Base-by-base conservation (phyloP, 2,329 filamentous ascomycete genomes). In the Talaromyces sp. region DNA sequence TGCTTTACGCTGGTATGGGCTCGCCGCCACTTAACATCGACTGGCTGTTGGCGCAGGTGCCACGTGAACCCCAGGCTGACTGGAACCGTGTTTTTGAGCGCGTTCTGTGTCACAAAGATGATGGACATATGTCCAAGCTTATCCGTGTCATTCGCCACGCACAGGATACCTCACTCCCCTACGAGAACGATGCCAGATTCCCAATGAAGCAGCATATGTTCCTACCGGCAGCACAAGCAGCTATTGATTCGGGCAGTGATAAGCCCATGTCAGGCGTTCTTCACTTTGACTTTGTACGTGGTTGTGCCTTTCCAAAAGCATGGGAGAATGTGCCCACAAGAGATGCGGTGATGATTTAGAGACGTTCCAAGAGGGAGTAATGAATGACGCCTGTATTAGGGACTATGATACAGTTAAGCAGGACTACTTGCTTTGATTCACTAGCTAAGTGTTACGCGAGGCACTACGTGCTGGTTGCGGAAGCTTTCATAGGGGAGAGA, bases 101-200 rank as follows among this genome's bases (percentile, higher is more conserved):
- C 8, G 58, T 50, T 12, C 12, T 18, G 16, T 16, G 18, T 8
- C 58, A 60, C 31, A 52, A 60, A 33, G 58, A 60, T n/a, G 58
- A 60, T 34, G 58, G 58, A 18, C 58, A 60, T 27, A 60, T 60
- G 58, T 40, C 51, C 4, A 60, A 60, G 51, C 51, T 60, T n/a
- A 34, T 60, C n/a, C 31, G 58, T 27, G 33, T 27, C 3, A 60
- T 56, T 18, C 33, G 31, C 14, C 58, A 55, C 16, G 31, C 58
- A 3, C 31, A 60, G 36, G 23, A 60, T 2, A 34, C 27, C 9
- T 60, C 58, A n/a, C 34, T 34, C 14, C 58, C 58, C 4, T 56
- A 55, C 23, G 58, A 60, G 33, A 30, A 50, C 23, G 10, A 36
- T n/a, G 50, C 52, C 2, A 51, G 55, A 36, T 60, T 60, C 23